Conservation (phyloP, 2,329 filamentous ascomycete genomes). For the Neofusicoccum sp. region DNA sequence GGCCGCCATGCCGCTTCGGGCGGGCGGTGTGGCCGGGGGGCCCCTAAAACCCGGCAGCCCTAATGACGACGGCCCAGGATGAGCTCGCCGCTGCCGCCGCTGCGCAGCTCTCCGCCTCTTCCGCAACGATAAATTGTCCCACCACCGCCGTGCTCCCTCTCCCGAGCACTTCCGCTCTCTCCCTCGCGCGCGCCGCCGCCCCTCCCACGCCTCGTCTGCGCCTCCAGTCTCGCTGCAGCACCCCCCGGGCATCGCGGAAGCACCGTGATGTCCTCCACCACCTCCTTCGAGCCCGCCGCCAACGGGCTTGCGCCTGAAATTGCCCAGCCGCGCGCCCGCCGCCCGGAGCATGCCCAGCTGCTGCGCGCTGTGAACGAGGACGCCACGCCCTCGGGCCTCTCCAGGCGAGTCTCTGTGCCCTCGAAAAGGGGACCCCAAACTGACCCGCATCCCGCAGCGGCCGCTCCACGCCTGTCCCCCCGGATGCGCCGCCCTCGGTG, state of each 20-base stretch:
- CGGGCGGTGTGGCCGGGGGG: not conserved
- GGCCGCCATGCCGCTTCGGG: constrained; percentile 12
- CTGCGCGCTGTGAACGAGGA: constrained; percentile 36
- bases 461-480: constrained; percentile 76
- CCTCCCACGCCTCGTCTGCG: not conserved
- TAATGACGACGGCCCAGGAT: constrained; percentile 16
- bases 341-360: constrained; percentile 34
- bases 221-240: not conserved
- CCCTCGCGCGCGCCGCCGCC: not conserved
- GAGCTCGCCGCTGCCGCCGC: not conserved
- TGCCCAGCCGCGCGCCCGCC: constrained; percentile 36
- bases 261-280: constrained; percentile 8
- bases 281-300: constrained; percentile 6
- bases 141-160: not conserved
- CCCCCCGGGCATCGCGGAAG: not conserved
- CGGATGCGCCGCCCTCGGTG: constrained; percentile 89
- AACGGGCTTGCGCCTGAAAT: constrained; percentile 28
- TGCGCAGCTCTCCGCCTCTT: constrained; percentile 12
- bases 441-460: constrained; percentile 54
- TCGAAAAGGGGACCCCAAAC: constrained; percentile 6
- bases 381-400: constrained; percentile 32
- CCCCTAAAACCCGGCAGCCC: constrained; percentile 4
- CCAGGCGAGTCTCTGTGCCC: constrained; percentile 28
- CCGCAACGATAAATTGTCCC: not conserved
- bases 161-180: not conserved